Percentiles rank a stretch among this genome's conserved stretches.
These are phyloP conservation scores for Cadophora gregata DNA, from an alignment of 2,329 filamentous ascomycete species.

Conservation along the genomic window DNA sequence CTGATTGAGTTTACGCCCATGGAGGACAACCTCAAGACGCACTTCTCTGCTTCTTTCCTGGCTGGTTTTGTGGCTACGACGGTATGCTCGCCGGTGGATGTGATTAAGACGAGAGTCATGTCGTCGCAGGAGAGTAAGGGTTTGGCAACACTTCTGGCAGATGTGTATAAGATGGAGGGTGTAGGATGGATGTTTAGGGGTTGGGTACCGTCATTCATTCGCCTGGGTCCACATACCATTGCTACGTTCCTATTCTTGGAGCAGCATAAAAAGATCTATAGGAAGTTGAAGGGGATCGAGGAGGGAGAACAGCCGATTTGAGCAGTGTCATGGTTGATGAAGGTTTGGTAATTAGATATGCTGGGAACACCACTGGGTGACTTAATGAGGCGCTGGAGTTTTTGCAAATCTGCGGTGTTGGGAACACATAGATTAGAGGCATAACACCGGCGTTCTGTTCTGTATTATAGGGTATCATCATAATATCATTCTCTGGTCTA, in stretches of 20 bases:
- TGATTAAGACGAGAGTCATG: slow-evolving; percentile 91
- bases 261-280: slow-evolving; percentile 81
- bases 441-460: slow-evolving; percentile 31
- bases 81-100: slow-evolving; percentile 83
- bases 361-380: slow-evolving; percentile 11
- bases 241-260: slow-evolving; percentile 87
- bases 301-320: slow-evolving; percentile 28
- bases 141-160: slow-evolving; percentile 64
- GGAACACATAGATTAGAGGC: slow-evolving; percentile 33
- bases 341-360: slow-evolving; percentile 6
- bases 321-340: slow-evolving; percentile 16
- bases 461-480: slow-evolving; percentile 37
- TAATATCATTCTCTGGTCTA: slow-evolving; percentile 33
- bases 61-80: slow-evolving; percentile 86
- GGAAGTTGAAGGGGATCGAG: slow-evolving; percentile 51
- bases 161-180: slow-evolving; percentile 75
- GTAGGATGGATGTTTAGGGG: slow-evolving; percentile 86
- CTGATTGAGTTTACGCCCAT: slow-evolving; percentile 71
- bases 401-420: slow-evolving; percentile 24
- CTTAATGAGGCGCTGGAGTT: slow-evolving; percentile 11
- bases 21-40: slow-evolving; percentile 72
- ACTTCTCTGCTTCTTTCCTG: slow-evolving; percentile 78
- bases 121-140: slow-evolving; percentile 62
- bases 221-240: slow-evolving; percentile 79
- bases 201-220: slow-evolving; percentile 79